Conservation (phyloP, 345 rosid species). For the Iberis pinnata region DNA sequence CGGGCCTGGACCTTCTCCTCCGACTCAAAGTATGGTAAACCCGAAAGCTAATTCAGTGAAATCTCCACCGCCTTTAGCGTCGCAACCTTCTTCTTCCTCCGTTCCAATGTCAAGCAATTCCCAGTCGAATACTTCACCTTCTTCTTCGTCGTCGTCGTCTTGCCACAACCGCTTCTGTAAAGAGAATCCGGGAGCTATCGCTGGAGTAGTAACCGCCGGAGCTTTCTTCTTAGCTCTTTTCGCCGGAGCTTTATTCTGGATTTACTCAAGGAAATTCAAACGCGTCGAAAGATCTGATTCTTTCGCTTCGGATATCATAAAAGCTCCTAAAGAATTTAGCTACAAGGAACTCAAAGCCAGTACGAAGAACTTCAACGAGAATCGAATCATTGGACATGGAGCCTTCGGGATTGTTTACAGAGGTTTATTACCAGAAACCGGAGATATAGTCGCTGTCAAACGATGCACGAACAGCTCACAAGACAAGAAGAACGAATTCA, state of each 20-base stretch:
- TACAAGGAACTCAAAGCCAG: slow-evolving; percentile 75
- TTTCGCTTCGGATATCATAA: slow-evolving; percentile 73
- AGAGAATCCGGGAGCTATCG: slow-evolving; percentile 70
- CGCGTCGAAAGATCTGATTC: slow-evolving; percentile 56
- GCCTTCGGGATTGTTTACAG: slow-evolving; percentile 91
- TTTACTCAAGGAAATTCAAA: slow-evolving; percentile 55
- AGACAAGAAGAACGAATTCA: slow-evolving; percentile 71
- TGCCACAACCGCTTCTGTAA: slow-evolving; percentile 59
- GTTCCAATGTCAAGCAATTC: slow-evolving; percentile 23
- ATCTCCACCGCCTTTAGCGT: slow-evolving; percentile 44
- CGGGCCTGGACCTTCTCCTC: slow-evolving; percentile 34
- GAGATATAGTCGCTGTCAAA: slow-evolving; percentile 81
- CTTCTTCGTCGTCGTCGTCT: slow-evolving; percentile 43
- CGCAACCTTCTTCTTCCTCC: slow-evolving; percentile 48
- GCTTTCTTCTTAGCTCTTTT: slow-evolving; percentile 68
- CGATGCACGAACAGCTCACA: slow-evolving; percentile 75
- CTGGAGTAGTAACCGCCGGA: slow-evolving; percentile 82
- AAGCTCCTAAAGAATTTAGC: slow-evolving; percentile 76
- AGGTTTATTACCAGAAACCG: slow-evolving; percentile 62
- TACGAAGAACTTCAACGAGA: slow-evolving; percentile 64
- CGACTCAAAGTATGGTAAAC: slow-evolving; percentile 51
- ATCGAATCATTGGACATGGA: slow-evolving; percentile 72
- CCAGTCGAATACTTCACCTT: slow-evolving; percentile 26
- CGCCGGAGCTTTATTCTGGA: slow-evolving; percentile 73
- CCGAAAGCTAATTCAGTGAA: slow-evolving; percentile 61